Percentiles rank a stretch among this genome's conserved stretches.
Conservation (phyloP, 2,329 filamentous ascomycete species). For the Microcyclospora tardicrescens region DNA sequence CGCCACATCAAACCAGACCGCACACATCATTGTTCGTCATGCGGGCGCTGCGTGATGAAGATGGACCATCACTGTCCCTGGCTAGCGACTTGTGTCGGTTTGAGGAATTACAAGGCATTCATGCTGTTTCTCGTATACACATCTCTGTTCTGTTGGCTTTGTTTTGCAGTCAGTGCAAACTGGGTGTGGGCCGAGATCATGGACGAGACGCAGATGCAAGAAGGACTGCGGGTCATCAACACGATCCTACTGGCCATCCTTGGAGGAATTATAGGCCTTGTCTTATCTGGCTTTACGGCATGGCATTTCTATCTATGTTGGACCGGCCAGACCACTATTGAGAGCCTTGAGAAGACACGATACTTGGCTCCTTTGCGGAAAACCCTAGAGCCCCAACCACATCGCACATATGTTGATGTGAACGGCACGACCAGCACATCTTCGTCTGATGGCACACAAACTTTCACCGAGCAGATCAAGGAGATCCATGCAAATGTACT, state of each 20-base stretch:
- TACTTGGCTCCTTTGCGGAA: slow-evolving; percentile 73
- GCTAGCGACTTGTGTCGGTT: slow-evolving; percentile 87
- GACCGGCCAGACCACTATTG: slow-evolving; percentile 81
- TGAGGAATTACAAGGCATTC: slow-evolving; percentile 93
- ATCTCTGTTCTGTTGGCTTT: slow-evolving; percentile 69
- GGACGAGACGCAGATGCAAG: slow-evolving; percentile 58
- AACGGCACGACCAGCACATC: background rate
- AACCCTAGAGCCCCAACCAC: slow-evolving; percentile 41
- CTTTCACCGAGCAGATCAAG: slow-evolving; percentile 43
- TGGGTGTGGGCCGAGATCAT: slow-evolving; percentile 84
- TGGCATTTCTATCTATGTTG: slow-evolving; percentile 82
- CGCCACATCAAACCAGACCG: slow-evolving; percentile 89
- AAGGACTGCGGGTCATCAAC: slow-evolving; percentile 66
- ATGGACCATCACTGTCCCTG: slow-evolving; percentile 99
- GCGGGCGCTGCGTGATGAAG: slow-evolving; percentile 86
- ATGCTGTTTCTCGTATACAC: slow-evolving; percentile 85
- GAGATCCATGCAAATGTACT: slow-evolving; percentile 73
- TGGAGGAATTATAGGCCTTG: slow-evolving; percentile 79
- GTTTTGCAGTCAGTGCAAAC: slow-evolving; percentile 59
- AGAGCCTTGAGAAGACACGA: slow-evolving; percentile 88
- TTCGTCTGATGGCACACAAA: background rate
- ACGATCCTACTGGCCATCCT: slow-evolving; percentile 79
- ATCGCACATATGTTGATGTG: slow-evolving; percentile 33
- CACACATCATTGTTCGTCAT: slow-evolving; percentile 92
- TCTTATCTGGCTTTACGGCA: slow-evolving; percentile 73